Conservation (phyloP, 176 grass and related monocot species). For the Canna indica region DNA sequence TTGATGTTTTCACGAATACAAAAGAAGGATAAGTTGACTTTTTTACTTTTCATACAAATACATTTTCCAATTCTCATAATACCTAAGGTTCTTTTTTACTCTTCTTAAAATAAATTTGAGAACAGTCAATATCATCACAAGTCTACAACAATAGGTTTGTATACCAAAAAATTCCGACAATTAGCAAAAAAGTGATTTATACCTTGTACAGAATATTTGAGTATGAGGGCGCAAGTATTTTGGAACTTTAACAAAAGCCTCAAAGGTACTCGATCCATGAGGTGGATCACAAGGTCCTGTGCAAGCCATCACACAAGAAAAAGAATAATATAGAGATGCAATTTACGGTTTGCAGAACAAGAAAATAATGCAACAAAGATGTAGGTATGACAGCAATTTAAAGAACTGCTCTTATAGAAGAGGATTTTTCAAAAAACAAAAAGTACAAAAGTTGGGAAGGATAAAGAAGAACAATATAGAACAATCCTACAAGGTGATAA, state of each 20-base stretch:
- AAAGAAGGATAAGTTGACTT: neutral
- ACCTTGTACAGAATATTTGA: conserved; percentile 97
- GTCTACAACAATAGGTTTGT: neutral
- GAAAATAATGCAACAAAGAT: neutral
- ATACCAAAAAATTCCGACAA: neutral
- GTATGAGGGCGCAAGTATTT: conserved; percentile 75
- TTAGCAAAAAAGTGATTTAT: conserved; percentile 1
- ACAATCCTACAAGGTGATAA: no score
- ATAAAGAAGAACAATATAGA: neutral
- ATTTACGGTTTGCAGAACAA: neutral
- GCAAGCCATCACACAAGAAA: conserved; percentile 28
- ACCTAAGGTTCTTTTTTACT: neutral
- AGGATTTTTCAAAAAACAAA: neutral
- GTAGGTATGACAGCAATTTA: neutral
- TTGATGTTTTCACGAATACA: no score
- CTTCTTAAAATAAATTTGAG: no score
- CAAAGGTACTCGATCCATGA: conserved; percentile 55
- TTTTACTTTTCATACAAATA: neutral
- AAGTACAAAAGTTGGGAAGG: no score
- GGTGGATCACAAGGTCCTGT: conserved; percentile 81
- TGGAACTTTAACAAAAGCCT: conserved; percentile 95
- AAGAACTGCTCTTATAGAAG: neutral
- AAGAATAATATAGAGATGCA: conserved; percentile 9
- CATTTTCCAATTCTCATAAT: neutral
- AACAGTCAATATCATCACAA: no score